Evolutionary conservation across 129 eudicot genomes (phyloP).

Genomic region (Lactuca saligna): DNA sequence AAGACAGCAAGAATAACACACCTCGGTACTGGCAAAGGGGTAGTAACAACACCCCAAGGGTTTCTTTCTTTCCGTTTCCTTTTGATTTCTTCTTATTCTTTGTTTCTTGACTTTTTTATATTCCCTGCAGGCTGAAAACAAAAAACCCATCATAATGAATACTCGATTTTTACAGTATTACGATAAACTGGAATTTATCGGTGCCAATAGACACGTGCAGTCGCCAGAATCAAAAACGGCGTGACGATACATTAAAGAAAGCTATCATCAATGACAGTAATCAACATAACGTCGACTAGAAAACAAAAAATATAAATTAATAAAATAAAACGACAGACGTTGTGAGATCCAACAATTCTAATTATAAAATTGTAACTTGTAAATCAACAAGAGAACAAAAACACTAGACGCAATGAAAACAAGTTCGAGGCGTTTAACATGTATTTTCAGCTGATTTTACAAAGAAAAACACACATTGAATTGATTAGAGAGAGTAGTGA

Average conservation of each 20-base stretch:
- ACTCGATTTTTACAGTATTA: not conserved
- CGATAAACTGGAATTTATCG: constrained; percentile 3
- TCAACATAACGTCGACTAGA: constrained; percentile 10
- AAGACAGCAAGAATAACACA: constrained; percentile 17
- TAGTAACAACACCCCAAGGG: constrained; percentile 21
- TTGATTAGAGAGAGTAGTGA: constrained; percentile 4
- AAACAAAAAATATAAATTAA: constrained; percentile 7
- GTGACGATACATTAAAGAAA: constrained; percentile 13
- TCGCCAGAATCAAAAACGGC: constrained; percentile 9
- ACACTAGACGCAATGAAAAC: not conserved
- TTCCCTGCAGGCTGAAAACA: constrained; percentile 13
- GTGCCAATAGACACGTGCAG: constrained; percentile 3
- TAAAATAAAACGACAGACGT: not conserved
- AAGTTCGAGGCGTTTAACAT: constrained; percentile 5
- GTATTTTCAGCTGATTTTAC: not conserved
- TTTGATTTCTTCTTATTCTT: constrained; percentile 12
- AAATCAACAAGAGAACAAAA: not conserved
- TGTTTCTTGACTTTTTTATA: not conserved
- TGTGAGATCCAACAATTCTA: constrained; percentile 12
- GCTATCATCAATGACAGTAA: constrained; percentile 7
- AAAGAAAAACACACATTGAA: not conserved
- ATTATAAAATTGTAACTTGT: not conserved
- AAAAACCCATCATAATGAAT: constrained; percentile 16
- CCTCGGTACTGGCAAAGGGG: constrained; percentile 40
- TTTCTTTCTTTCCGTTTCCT: not conserved